phyloP scores from a whole-genome alignment of 306 rosid genomes.

The Castanea crenata region DNA sequence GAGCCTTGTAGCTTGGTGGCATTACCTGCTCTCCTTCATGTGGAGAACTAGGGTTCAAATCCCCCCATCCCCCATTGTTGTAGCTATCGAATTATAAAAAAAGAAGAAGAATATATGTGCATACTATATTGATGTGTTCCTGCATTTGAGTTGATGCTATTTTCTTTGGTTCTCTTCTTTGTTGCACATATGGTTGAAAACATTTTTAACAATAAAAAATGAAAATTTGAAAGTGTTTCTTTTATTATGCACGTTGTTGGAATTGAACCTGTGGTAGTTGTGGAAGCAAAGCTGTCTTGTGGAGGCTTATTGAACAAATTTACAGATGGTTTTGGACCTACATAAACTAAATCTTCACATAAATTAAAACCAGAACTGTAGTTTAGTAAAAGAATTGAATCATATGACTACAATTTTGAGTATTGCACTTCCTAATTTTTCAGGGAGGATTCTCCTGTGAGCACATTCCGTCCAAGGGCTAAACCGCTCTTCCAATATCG shows the following conservation, averaged over 20 bases:
- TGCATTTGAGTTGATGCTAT: background rate
- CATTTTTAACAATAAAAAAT: too few species aligned
- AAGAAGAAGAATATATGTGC: too few species aligned
- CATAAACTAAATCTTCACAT: background rate
- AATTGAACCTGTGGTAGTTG: background rate
- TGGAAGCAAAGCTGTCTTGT: background rate
- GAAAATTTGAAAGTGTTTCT: background rate
- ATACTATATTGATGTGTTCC: background rate
- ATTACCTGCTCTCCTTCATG: too few species aligned
- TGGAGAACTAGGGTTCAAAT: too few species aligned
- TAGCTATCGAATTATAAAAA: too few species aligned
- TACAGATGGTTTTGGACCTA: background rate
- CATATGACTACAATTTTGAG: slow-evolving; percentile 9
- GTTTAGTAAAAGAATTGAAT: slow-evolving; percentile 6
- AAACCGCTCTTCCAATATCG: slow-evolving; percentile 94
- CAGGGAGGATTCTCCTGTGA: slow-evolving; percentile 90
- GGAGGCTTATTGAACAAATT: background rate
- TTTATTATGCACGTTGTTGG: background rate
- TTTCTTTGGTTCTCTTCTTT: background rate
- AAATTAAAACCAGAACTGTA: background rate
- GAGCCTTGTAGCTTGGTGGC: too few species aligned
- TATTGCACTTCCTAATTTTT: slow-evolving; percentile 9
- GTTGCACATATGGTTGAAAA: background rate
- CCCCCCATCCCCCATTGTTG: too few species aligned
- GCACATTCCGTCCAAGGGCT: slow-evolving; percentile 91